These are phyloP conservation scores for Aspergillus japonicus DNA, from an alignment of 2,329 filamentous ascomycete species.

Conservation along the genomic window DNA sequence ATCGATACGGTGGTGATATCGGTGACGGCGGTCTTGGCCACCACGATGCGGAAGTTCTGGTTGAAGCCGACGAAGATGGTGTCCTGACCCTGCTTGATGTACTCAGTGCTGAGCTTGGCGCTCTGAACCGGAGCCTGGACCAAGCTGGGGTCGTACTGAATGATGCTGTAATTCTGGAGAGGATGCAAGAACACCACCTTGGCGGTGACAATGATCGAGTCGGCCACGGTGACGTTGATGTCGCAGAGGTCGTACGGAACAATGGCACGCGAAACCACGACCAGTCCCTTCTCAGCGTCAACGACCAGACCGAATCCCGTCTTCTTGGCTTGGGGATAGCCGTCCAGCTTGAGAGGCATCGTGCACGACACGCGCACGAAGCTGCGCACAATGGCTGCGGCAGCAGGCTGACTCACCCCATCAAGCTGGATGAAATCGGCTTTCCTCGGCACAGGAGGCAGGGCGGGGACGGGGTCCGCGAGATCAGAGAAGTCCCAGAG, in stretches of 20 bases:
- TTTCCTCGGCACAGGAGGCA: constrained; percentile 68
- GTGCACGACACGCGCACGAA: constrained; percentile 91
- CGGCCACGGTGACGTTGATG: constrained; percentile 91
- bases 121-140: constrained; percentile 93
- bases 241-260: constrained; percentile 97
- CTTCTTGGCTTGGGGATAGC: constrained; percentile 92
- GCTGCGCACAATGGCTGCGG: constrained; percentile 89
- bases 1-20: constrained; percentile 97
- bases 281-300: constrained; percentile 91
- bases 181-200: constrained; percentile 96
- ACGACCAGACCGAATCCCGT: constrained; percentile 97
- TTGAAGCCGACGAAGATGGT: constrained; percentile 99
- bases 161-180: constrained; percentile 91
- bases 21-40: constrained; percentile 90
- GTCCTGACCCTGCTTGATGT: constrained; percentile 87
- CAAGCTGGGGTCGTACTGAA: constrained; percentile 89
- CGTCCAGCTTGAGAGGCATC: constrained; percentile 94
- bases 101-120: constrained; percentile 75
- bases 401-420: constrained; percentile 80
- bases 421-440: constrained; percentile 91
- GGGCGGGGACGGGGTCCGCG: constrained; percentile 73
- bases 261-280: constrained; percentile 89
- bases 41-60: constrained; percentile 87
- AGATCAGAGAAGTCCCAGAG: constrained; percentile 94
- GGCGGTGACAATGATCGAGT: constrained; percentile 90